Conservation (phyloP, 164 flowering plant genomes). For the Pachysandra terminalis region DNA sequence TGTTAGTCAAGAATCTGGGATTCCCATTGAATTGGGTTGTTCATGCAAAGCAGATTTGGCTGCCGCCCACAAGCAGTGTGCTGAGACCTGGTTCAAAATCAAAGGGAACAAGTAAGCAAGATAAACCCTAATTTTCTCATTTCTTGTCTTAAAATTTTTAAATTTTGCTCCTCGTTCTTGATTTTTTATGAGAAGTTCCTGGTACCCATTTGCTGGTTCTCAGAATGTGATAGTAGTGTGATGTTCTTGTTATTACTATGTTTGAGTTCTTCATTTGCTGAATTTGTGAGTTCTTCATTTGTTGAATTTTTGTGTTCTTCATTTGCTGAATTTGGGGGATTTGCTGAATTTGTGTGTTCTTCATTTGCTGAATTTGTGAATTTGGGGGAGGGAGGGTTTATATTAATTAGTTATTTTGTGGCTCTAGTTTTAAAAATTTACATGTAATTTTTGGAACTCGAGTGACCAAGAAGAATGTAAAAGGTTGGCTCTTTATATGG, state of each 20-base stretch:
- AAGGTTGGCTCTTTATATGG: neutral
- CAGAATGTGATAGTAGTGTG: neutral
- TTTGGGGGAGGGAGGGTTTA: too few relatives aligned
- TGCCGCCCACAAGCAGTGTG: too few relatives aligned
- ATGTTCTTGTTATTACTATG: neutral
- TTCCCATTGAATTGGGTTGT: constrained; percentile 41
- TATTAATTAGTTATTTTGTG: too few relatives aligned
- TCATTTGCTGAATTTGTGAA: too few relatives aligned
- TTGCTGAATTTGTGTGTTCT: too few relatives aligned
- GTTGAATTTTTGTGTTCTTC: too few relatives aligned
- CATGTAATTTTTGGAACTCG: too few relatives aligned
- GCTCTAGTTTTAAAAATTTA: too few relatives aligned
- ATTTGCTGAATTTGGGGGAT: too few relatives aligned
- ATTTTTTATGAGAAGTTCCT: neutral
- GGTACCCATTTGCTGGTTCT: constrained; percentile 7
- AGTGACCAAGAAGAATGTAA: neutral
- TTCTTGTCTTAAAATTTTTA: neutral
- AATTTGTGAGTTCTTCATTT: too few relatives aligned
- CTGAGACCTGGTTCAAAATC: too few relatives aligned
- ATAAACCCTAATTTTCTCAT: constrained; percentile 14
- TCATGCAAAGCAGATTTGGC: constrained; percentile 66
- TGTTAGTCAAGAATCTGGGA: constrained; percentile 34
- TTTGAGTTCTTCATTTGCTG: too few relatives aligned
- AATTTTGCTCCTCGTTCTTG: neutral
- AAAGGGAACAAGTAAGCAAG: constrained; percentile 91